These are phyloP conservation scores for Psilocybe subaeruginosa DNA, from an alignment of 768 basidiomycete genomes.

Conservation along the genomic window DNA sequence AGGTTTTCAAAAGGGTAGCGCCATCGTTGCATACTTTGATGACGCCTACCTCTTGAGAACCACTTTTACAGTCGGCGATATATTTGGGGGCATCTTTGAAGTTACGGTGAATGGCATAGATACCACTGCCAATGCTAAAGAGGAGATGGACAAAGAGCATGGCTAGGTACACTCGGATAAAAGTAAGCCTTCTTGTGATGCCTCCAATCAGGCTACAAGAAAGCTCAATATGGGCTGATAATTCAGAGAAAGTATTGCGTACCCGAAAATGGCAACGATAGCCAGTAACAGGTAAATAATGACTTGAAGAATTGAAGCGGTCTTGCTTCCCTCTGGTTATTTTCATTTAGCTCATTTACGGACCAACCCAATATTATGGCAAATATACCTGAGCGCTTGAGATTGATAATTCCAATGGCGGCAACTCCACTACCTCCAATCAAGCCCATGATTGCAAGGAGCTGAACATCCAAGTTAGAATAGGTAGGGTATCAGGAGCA, in stretches of 20 bases:
- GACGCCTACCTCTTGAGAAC: constrained; percentile 29
- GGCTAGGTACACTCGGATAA: constrained; percentile 45
- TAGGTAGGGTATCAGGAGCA: not conserved
- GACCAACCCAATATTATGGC: not conserved
- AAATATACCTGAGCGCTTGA: constrained; percentile 31
- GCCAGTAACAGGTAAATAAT: constrained; percentile 44
- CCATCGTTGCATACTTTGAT: constrained; percentile 40
- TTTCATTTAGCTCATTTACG: not conserved
- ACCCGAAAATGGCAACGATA: constrained; percentile 50
- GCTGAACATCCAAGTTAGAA: constrained; percentile 23
- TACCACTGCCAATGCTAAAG: constrained; percentile 47
- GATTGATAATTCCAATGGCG: constrained; percentile 38
- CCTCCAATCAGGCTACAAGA: constrained; percentile 44
- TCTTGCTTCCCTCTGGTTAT: constrained; percentile 36
- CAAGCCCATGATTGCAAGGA: constrained; percentile 48
- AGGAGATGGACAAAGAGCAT: constrained; percentile 45
- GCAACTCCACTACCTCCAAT: constrained; percentile 43
- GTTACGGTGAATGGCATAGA: constrained; percentile 44
- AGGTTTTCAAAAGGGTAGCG: constrained; percentile 41
- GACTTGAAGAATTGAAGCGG: constrained; percentile 43
- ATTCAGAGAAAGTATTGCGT: constrained; percentile 9
- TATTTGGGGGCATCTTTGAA: constrained; percentile 44
- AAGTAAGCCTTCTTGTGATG: constrained; percentile 37
- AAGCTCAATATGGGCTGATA: not conserved
- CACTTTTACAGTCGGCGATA: constrained; percentile 38